Percentiles rank a stretch among this genome's conserved stretches.
Evolutionary conservation across 1,284 basidiomycete genomes (phyloP).

Genomic region (Moniliella sp.): DNA sequence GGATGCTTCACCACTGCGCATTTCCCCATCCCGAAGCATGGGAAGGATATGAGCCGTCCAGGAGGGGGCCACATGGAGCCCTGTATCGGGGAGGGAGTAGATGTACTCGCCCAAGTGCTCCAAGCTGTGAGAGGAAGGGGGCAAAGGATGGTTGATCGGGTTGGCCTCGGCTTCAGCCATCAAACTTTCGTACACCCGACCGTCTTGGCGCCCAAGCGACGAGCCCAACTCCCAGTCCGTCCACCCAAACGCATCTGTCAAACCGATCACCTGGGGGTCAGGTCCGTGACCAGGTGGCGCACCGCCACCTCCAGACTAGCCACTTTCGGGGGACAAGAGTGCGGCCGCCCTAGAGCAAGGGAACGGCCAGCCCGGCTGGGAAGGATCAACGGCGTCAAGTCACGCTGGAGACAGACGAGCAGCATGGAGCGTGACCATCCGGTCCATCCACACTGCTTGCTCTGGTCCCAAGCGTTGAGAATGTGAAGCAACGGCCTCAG

Average conservation of each 20-base stretch:
- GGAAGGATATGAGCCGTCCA: too few species aligned
- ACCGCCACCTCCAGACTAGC: constrained; percentile 43
- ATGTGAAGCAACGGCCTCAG: constrained; percentile 13
- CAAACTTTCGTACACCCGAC: constrained; percentile 48
- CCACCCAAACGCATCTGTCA: constrained; percentile 55
- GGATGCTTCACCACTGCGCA: too few species aligned
- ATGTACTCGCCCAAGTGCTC: too few species aligned
- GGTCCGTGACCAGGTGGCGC: constrained; percentile 38
- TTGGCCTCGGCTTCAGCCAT: constrained; percentile 47
- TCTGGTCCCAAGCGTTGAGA: constrained; percentile 7
- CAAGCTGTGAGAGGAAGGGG: too few species aligned
- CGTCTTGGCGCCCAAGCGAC: constrained; percentile 47
- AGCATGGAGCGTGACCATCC: constrained; percentile 18
- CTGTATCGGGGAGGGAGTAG: too few species aligned
- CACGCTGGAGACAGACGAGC: constrained; percentile 10
- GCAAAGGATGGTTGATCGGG: constrained; percentile 48
- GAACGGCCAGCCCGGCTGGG: constrained; percentile 45
- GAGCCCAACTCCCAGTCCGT: constrained; percentile 49
- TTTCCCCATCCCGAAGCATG: too few species aligned
- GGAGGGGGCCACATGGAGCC: too few species aligned
- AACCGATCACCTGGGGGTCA: constrained; percentile 48
- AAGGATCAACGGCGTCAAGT: constrained; percentile 38
- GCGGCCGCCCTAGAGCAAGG: constrained; percentile 40
- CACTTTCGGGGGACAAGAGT: constrained; percentile 37
- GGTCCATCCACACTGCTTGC: constrained; percentile 11